These are phyloP conservation scores for Ceratopteris richardii DNA, from an alignment of 75 land plant species.

Conservation along the genomic window DNA sequence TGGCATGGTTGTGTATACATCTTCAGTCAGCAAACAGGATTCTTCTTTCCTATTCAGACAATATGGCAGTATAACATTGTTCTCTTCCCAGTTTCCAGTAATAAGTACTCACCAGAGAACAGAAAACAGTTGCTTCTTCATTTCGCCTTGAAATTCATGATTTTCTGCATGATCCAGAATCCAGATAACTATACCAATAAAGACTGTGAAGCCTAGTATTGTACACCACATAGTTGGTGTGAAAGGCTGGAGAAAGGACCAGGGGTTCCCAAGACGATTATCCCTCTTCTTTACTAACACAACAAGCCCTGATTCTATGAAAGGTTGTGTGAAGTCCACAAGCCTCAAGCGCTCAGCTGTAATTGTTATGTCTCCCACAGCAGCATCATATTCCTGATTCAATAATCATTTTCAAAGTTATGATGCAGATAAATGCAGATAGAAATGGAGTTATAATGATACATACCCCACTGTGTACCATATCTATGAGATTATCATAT, in stretches of 20 bases:
- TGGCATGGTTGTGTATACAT: too few relatives aligned
- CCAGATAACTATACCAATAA: conserved; percentile 46
- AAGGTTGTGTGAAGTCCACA: conserved; percentile 41
- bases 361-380: conserved; percentile 33
- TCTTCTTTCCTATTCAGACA: too few relatives aligned
- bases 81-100: too few relatives aligned
- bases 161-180: conserved; percentile 46
- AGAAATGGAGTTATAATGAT: too few relatives aligned
- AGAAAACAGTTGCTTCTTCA: conserved; percentile 23
- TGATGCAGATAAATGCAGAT: neutral
- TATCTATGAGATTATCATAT: too few relatives aligned
- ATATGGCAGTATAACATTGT: too few relatives aligned
- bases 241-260: conserved; percentile 53
- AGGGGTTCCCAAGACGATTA: conserved; percentile 15
- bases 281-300: conserved; percentile 11
- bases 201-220: conserved; percentile 26
- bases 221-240: conserved; percentile 37
- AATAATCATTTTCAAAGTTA: neutral
- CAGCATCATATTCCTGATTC: conserved; percentile 29
- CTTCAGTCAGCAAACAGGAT: too few relatives aligned
- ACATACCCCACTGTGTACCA: too few relatives aligned
- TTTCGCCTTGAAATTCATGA: conserved; percentile 41
- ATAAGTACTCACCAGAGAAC: too few relatives aligned
- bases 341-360: conserved; percentile 24
- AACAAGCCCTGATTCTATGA: conserved; percentile 24